phyloP scores from a whole-genome alignment of 148 eudicot genomes.

The Silene latifolia region DNA sequence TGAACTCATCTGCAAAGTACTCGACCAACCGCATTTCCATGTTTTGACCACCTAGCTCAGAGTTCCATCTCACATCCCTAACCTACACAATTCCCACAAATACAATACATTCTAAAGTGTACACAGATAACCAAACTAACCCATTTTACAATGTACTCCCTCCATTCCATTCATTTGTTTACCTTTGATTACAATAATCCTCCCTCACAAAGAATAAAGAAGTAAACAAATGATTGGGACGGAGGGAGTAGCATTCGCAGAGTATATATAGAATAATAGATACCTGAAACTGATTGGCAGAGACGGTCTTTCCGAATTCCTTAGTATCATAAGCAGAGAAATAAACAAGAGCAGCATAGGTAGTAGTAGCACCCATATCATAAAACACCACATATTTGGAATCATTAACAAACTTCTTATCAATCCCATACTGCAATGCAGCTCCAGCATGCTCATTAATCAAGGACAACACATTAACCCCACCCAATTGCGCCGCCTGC shows the following conservation, averaged over 20 bases:
- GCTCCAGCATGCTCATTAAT: conserved; percentile 91
- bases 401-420: conserved; percentile 86
- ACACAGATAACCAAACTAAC: too few relatives aligned
- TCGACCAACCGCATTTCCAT: conserved; percentile 93
- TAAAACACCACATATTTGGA: conserved; percentile 81
- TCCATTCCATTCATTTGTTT: too few relatives aligned
- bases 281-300: conserved; percentile 96
- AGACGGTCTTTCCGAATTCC: conserved; percentile 81
- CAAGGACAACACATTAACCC: conserved; percentile 76
- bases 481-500: conserved; percentile 74
- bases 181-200: too few relatives aligned
- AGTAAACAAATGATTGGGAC: too few relatives aligned
- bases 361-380: conserved; percentile 83
- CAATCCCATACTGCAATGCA: conserved; percentile 96
- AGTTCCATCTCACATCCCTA: conserved; percentile 90
- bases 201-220: too few relatives aligned
- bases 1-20: conserved; percentile 83
- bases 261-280: not conserved
- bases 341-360: conserved; percentile 91
- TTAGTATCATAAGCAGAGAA: conserved; percentile 86
- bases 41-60: conserved; percentile 88
- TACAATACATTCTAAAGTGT: too few relatives aligned
- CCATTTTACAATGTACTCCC: too few relatives aligned
- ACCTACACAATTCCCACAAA: conserved; percentile 39
- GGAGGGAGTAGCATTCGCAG: too few relatives aligned